phyloP scores from a whole-genome alignment of 495 filamentous ascomycete species.

The Extremus antarcticus region DNA sequence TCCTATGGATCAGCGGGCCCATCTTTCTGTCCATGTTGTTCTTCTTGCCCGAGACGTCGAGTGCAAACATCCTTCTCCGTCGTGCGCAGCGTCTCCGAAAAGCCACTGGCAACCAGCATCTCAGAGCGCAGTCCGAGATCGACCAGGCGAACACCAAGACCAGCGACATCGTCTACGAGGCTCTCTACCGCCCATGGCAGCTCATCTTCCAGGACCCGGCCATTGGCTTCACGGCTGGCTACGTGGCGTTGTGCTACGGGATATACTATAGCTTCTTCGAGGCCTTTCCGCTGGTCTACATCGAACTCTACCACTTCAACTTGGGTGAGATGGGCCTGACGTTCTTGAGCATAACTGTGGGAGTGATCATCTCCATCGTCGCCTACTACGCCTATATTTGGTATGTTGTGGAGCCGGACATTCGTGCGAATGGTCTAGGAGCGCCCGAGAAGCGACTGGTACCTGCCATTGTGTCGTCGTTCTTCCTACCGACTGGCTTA shows the following conservation, averaged over 20 bases:
- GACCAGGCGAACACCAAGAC: constrained; percentile 37
- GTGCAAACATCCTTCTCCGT: constrained; percentile 44
- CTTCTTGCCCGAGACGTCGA: constrained; percentile 45
- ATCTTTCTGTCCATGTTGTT: constrained; percentile 41
- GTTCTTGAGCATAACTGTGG: constrained; percentile 53
- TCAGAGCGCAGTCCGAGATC: constrained; percentile 31
- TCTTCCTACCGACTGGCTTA: constrained; percentile 46
- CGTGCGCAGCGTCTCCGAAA: constrained; percentile 44
- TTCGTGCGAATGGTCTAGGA: constrained; percentile 36
- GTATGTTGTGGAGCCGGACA: constrained; percentile 41
- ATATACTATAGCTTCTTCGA: constrained; percentile 67
- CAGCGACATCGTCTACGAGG: constrained; percentile 40
- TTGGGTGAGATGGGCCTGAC: constrained; percentile 52
- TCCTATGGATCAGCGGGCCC: constrained; percentile 39
- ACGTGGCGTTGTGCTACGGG: constrained; percentile 53
- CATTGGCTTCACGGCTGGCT: constrained; percentile 51
- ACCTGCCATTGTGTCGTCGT: constrained; percentile 44
- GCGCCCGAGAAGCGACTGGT: constrained; percentile 43
- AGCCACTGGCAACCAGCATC: constrained; percentile 23
- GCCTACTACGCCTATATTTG: constrained; percentile 43
- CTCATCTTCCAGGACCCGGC: constrained; percentile 54
- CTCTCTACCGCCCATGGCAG: constrained; percentile 51
- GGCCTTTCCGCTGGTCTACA: constrained; percentile 63
- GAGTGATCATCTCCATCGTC: constrained; percentile 42
- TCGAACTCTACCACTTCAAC: constrained; percentile 49